Evolutionary conservation across 768 basidiomycete genomes (phyloP).

Genomic region (Grammothele lineata): DNA sequence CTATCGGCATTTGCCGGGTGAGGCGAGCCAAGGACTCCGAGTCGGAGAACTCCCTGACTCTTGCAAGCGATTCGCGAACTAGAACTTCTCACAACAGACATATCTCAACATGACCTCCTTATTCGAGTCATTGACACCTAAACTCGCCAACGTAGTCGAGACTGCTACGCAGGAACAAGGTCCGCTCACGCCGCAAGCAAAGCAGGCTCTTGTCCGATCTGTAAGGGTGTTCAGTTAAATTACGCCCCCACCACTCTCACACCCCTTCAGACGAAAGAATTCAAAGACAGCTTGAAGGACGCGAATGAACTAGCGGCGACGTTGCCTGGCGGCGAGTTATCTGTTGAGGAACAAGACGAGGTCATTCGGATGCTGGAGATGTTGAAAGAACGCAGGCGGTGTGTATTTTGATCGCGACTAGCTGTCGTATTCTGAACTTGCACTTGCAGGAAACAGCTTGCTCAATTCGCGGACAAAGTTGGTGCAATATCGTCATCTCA

Average conservation of each 20-base stretch:
- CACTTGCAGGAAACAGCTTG: constrained; percentile 46
- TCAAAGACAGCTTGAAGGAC: constrained; percentile 51
- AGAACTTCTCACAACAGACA: no score
- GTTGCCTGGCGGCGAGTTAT: constrained; percentile 71
- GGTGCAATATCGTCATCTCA: constrained; percentile 29
- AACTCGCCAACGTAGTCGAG: constrained; percentile 57
- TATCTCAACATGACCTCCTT: constrained; percentile 14
- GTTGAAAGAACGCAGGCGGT: constrained; percentile 63
- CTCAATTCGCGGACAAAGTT: constrained; percentile 44
- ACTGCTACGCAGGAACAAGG: constrained; percentile 57
- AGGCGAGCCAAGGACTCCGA: no score
- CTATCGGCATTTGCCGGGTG: no score
- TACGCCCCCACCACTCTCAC: neutral
- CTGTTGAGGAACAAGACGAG: constrained; percentile 64
- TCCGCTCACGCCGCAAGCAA: constrained; percentile 49
- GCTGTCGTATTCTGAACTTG: neutral
- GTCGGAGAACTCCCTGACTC: no score
- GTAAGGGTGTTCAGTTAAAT: constrained; percentile 33
- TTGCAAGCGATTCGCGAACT: no score
- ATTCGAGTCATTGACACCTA: constrained; percentile 55
- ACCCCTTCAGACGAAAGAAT: constrained; percentile 60
- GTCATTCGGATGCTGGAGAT: constrained; percentile 65
- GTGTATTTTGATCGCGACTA: constrained; percentile 11
- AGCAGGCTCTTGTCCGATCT: constrained; percentile 63
- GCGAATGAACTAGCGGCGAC: constrained; percentile 56